Percentiles rank a stretch among this genome's conserved stretches.
These are phyloP conservation scores for Bauhinia variegata DNA, from an alignment of 306 rosid genomes.

Conservation along the genomic window DNA sequence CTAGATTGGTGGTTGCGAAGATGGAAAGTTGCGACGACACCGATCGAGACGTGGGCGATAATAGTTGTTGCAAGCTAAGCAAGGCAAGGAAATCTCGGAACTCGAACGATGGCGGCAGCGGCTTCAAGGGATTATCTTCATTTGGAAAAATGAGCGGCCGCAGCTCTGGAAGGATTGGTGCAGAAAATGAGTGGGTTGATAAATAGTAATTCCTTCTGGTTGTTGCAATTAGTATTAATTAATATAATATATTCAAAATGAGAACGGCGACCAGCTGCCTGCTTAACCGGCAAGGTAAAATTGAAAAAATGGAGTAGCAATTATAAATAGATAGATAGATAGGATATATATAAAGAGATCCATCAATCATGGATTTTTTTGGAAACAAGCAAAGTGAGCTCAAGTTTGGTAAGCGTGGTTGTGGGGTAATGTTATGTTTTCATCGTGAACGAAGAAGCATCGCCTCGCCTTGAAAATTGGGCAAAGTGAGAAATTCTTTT, in stretches of 20 bases:
- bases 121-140: conserved; percentile 78
- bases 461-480: conserved; percentile 29
- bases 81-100: conserved; percentile 65
- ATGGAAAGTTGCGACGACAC: conserved; percentile 53
- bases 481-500: conserved; percentile 40
- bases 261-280: conserved; percentile 18
- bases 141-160: conserved; percentile 76
- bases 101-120: conserved; percentile 77
- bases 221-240: conserved; percentile 32
- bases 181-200: conserved; percentile 72
- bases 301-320: conserved; percentile 45
- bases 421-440: conserved; percentile 49
- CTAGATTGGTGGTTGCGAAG: conserved; percentile 55
- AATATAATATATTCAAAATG: conserved; percentile 36
- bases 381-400: conserved; percentile 56
- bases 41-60: conserved; percentile 52
- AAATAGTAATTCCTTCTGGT: conserved; percentile 48
- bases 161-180: conserved; percentile 67
- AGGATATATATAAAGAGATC: too few relatives aligned
- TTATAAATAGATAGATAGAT: conserved; percentile 19
- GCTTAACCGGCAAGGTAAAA: conserved; percentile 38
- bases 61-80: conserved; percentile 58
- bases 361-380: conserved; percentile 48
- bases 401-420: conserved; percentile 47
- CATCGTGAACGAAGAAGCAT: conserved; percentile 53